Percentiles rank a stretch among this genome's conserved stretches.
These are phyloP conservation scores for Sicyos baderoa DNA, from an alignment of 306 rosid genomes.

Conservation along the genomic window DNA sequence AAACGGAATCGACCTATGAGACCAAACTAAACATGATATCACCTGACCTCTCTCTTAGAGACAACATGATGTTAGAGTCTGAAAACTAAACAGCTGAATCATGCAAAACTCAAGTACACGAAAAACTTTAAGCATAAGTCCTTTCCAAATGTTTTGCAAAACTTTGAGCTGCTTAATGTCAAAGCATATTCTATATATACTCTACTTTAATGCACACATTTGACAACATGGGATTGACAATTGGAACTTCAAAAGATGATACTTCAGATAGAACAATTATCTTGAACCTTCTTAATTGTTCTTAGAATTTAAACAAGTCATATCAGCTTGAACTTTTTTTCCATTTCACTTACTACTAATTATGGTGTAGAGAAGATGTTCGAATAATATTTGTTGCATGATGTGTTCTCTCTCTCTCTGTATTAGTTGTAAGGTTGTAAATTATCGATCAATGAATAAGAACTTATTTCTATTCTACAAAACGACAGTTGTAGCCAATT, in stretches of 20 bases:
- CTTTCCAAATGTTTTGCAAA: neutral
- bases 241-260: conserved; percentile 2
- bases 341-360: neutral
- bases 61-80: neutral
- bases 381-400: neutral
- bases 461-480: no score
- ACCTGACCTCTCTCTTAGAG: neutral
- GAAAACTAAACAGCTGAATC: neutral
- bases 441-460: no score
- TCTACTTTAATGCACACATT: neutral
- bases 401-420: neutral
- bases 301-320: neutral
- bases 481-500: neutral
- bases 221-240: conserved; percentile 1
- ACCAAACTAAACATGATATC: neutral
- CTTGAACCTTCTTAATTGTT: neutral
- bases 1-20: no score
- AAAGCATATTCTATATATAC: neutral
- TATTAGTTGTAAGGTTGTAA: no score
- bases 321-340: neutral
- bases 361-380: neutral
- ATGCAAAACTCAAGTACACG: neutral
- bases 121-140: neutral
- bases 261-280: neutral
- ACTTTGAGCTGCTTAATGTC: neutral